Conservation (phyloP, 257 asterid genomes). For the Plectranthus barbatus region DNA sequence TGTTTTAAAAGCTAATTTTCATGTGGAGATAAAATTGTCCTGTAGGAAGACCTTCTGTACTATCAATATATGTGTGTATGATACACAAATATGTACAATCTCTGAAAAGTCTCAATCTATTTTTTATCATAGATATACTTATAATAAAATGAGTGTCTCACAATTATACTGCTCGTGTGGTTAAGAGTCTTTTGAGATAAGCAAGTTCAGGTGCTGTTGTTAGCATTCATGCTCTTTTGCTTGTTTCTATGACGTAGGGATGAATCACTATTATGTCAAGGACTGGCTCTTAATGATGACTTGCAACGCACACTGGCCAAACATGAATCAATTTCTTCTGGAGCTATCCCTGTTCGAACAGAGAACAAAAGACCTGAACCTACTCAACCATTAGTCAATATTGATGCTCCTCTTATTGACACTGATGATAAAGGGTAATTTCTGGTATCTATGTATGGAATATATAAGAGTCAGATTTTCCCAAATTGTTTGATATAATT, state of each 20-base stretch:
- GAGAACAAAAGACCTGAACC: slow-evolving; percentile 54
- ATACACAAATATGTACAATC: neutral
- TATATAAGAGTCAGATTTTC: neutral
- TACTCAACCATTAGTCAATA: slow-evolving; percentile 41
- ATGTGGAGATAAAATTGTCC: neutral
- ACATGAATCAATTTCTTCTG: slow-evolving; percentile 79
- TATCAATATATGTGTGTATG: neutral
- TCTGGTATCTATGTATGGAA: neutral
- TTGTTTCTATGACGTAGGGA: slow-evolving; percentile 49
- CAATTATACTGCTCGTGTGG: neutral
- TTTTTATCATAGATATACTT: neutral
- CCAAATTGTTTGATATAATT: neutral
- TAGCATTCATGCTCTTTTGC: neutral
- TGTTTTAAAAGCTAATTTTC: neutral
- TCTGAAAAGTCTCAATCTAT: neutral
- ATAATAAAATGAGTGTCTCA: neutral
- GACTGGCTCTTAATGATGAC: slow-evolving; percentile 87
- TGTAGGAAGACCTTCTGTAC: neutral
- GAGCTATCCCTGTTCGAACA: slow-evolving; percentile 36
- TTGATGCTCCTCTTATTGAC: slow-evolving; percentile 73
- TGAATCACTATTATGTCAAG: slow-evolving; percentile 85
- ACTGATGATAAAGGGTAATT: slow-evolving; percentile 71
- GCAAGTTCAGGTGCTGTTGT: neutral
- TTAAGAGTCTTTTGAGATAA: neutral
- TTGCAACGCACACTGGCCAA: slow-evolving; percentile 85